Evolutionary conservation across 148 eudicot genomes (phyloP), one percentile per base, ranked within the genome.

Genomic region (Chenopodium album): DNA sequence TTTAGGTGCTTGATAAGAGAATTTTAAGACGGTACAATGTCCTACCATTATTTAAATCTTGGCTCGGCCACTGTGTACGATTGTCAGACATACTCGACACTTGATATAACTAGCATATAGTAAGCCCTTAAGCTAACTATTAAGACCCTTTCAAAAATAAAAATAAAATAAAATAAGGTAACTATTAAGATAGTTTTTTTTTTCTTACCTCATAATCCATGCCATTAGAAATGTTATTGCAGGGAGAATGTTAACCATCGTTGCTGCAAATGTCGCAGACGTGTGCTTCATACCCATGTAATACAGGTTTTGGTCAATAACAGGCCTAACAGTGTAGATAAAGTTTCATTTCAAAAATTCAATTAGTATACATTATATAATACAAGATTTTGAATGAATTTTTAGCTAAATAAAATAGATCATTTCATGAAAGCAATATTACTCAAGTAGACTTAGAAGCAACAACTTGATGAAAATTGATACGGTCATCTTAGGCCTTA

Each of bases 151-250:
- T 31, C 32, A 31, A 31, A 31, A 31, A 31, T 28, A 28, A 28
- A 28, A 28, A 28, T 28, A 28, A 28, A 28, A 28, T 0, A 28
- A 28, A 28, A 28, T 0, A 31, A 41, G 44, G 7, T 5, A 41
- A 5, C 44, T 41, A 6, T 6, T 41, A 41, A 41, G 44, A 41
- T 41, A 0, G 37, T 41, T 41, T 41, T 41, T 41, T 41, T 26
- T 50, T 50, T 11, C n/a, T 4, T 75, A 90, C 98, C 95, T 90
- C 62, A 90, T 80, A n/a, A 88, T 76, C 81, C 91, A 91, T 41
- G 98, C 98, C 92, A 95, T 90, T 19, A 95, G 73, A 82, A 95
- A 93, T 11, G 98, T 95, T 75, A 95, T 89, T 23, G 97, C 97
- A 0, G 98, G 98, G 79, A 95, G 91, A 79, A 95, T 81, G 75